Conservation (phyloP, 768 basidiomycete species). For the Mycena filopes region DNA sequence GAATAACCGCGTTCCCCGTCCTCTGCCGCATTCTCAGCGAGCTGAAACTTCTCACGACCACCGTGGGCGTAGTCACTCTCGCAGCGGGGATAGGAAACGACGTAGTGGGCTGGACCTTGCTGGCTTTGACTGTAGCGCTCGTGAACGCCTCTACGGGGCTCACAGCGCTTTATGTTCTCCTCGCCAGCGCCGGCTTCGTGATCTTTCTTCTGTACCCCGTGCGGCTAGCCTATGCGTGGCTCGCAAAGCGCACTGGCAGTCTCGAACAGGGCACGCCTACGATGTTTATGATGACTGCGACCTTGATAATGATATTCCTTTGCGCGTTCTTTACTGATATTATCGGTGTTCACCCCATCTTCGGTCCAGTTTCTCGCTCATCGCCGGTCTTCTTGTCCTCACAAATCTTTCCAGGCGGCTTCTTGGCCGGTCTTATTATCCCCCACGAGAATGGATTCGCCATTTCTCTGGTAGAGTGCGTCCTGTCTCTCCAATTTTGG, state of each 20-base stretch:
- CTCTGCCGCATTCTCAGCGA: slow-evolving; percentile 88
- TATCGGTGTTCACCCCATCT: slow-evolving; percentile 82
- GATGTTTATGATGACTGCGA: slow-evolving; percentile 80
- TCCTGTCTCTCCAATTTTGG: no score
- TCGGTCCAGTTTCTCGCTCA: slow-evolving; percentile 50
- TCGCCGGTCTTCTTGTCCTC: slow-evolving; percentile 18
- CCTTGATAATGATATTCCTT: slow-evolving; percentile 73
- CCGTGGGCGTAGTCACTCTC: slow-evolving; percentile 85
- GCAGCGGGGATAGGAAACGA: slow-evolving; percentile 87
- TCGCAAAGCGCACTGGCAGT: slow-evolving; percentile 74
- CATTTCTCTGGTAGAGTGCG: slow-evolving; percentile 82
- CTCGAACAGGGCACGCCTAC: slow-evolving; percentile 80
- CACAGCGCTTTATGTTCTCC: slow-evolving; percentile 82
- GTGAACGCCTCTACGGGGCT: slow-evolving; percentile 81
- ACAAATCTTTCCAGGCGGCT: slow-evolving; percentile 62
- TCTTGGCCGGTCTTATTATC: slow-evolving; percentile 87
- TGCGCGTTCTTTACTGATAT: slow-evolving; percentile 89
- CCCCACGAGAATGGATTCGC: slow-evolving; percentile 87
- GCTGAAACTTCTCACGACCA: slow-evolving; percentile 82
- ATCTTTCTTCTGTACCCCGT: slow-evolving; percentile 75
- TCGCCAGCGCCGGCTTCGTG: slow-evolving; percentile 71
- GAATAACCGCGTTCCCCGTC: slow-evolving; percentile 86
- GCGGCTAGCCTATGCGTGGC: slow-evolving; percentile 71
- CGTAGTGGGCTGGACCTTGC: slow-evolving; percentile 81
- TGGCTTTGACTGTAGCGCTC: slow-evolving; percentile 86